These are phyloP conservation scores for Smittium culicis DNA, from an alignment of 371 early-diverging fungal genomes.

Conservation along the genomic window DNA sequence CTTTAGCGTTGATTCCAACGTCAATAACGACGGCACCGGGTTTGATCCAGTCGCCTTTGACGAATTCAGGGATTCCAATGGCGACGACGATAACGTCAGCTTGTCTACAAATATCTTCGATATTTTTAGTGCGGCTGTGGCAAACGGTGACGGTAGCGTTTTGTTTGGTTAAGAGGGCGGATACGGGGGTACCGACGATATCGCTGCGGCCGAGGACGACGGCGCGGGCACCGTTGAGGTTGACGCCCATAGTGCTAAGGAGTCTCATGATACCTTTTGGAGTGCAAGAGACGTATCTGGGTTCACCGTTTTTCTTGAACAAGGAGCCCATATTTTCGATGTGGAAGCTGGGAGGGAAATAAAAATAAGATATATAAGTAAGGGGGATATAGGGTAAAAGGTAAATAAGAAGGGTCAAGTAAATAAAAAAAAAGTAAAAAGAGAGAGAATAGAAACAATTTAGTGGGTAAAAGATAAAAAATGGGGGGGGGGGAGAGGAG, in stretches of 20 bases:
- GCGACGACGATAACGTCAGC: slow-evolving; percentile 87
- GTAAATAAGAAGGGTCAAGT: too few relatives aligned
- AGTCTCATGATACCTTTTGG: slow-evolving; percentile 82
- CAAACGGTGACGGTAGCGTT: slow-evolving; percentile 86
- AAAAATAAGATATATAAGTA: too few relatives aligned
- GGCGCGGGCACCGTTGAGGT: slow-evolving; percentile 62
- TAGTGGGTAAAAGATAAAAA: too few relatives aligned
- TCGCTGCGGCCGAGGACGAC: slow-evolving; percentile 88
- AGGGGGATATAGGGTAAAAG: too few relatives aligned
- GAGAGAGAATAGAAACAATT: too few relatives aligned
- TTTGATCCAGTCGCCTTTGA: slow-evolving; percentile 84
- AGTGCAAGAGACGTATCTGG: slow-evolving; percentile 83
- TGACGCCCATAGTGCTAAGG: slow-evolving; percentile 45
- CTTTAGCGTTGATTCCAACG: slow-evolving; percentile 79
- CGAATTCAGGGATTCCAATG: slow-evolving; percentile 57
- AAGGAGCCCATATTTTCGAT: slow-evolving; percentile 79
- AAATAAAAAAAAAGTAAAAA: too few relatives aligned
- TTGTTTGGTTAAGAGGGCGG: slow-evolving; percentile 54
- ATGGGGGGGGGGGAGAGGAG: too few relatives aligned
- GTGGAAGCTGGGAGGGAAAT: too few relatives aligned
- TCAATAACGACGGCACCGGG: slow-evolving; percentile 83
- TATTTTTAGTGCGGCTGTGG: slow-evolving; percentile 66
- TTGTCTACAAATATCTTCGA: slow-evolving; percentile 48
- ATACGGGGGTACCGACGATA: slow-evolving; percentile 86
- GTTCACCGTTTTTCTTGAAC: slow-evolving; percentile 56